Evolutionary conservation across 495 filamentous ascomycete genomes (phyloP).

Genomic region (Daldinia caldariorum): DNA sequence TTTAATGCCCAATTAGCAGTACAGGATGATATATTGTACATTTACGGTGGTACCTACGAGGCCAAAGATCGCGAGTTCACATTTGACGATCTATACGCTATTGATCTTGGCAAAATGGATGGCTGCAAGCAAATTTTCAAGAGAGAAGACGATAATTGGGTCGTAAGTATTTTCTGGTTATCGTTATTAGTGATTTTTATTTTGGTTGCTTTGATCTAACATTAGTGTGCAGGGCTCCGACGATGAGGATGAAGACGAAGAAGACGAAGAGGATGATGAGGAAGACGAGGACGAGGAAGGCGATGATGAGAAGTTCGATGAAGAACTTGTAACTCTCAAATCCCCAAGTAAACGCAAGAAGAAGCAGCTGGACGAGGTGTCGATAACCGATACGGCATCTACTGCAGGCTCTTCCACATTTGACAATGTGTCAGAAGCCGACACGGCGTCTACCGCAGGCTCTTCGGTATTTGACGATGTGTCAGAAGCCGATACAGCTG

Average conservation of each 20-base stretch:
- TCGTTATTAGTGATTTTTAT: not conserved
- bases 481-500: constrained; percentile 57
- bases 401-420: constrained; percentile 44
- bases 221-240: constrained; percentile 62
- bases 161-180: constrained; percentile 55
- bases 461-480: constrained; percentile 56
- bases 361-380: constrained; percentile 55
- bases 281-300: constrained; percentile 73
- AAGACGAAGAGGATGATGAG: constrained; percentile 74
- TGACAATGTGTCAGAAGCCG: constrained; percentile 59
- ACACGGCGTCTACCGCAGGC: constrained; percentile 46
- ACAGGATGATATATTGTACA: constrained; percentile 89
- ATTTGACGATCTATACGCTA: constrained; percentile 91
- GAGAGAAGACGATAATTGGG: constrained; percentile 85
- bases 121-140: constrained; percentile 90
- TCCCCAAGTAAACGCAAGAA: constrained; percentile 60
- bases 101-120: constrained; percentile 91
- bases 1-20: constrained; percentile 92
- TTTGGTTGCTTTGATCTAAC: constrained; percentile 35
- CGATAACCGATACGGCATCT: constrained; percentile 46
- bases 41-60: constrained; percentile 94
- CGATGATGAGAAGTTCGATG: constrained; percentile 57
- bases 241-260: constrained; percentile 77
- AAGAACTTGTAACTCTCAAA: constrained; percentile 47
- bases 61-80: constrained; percentile 93